Evolutionary conservation across 305 asterid genomes (phyloP).

Genomic region (Fraxinus ornus): DNA sequence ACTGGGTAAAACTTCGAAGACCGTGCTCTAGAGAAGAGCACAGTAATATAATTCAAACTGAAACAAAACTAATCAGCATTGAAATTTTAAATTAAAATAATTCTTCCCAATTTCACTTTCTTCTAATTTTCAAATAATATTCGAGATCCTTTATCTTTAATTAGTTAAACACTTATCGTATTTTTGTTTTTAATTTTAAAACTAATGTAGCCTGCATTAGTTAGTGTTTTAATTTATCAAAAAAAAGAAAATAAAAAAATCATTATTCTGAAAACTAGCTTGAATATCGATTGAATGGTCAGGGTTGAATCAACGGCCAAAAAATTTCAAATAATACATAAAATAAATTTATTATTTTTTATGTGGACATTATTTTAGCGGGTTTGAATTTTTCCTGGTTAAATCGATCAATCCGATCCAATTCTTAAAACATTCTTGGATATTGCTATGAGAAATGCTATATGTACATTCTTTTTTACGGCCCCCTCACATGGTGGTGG

Average conservation of each 20-base stretch:
- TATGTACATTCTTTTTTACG: no score
- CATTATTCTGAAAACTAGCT: no score
- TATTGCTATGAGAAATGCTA: background rate
- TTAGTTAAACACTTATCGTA: background rate
- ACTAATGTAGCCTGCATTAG: background rate
- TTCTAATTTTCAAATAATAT: background rate
- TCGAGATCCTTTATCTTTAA: background rate
- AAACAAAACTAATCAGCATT: background rate
- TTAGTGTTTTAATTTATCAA: background rate
- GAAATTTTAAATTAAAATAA: background rate
- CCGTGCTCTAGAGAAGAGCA: background rate
- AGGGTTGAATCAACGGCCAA: no score
- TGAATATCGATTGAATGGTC: background rate
- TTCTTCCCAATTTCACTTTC: background rate
- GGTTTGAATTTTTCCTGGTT: no score
- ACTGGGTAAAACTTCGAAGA: background rate
- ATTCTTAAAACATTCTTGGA: no score
- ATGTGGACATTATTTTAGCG: background rate
- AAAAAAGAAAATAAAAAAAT: no score
- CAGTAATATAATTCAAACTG: background rate
- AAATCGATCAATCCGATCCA: background rate
- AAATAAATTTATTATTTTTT: no score
- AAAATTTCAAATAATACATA: no score
- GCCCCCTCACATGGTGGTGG: no score
- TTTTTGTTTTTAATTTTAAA: background rate